A percentile compares a stretch with the other conserved stretches of the same genome.
Conservation (phyloP, 2,329 filamentous ascomycete species). For the Shiraia bambusicola region DNA sequence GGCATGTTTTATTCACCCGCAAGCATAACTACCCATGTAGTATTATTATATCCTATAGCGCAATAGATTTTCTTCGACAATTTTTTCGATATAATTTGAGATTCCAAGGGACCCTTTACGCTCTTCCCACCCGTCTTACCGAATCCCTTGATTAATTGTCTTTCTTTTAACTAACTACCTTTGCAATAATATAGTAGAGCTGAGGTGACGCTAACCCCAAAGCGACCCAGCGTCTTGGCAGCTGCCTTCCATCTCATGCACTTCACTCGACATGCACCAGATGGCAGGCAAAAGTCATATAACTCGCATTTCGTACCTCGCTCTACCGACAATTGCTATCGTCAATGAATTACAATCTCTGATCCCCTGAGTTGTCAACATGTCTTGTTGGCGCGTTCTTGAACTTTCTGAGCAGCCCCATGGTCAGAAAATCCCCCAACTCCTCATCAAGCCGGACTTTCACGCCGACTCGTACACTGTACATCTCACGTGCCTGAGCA, state of each 20-base stretch:
- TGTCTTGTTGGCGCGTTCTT: conserved; percentile 41
- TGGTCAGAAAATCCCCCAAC: conserved; percentile 52
- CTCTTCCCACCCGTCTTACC: too few relatives aligned
- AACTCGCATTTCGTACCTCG: too few relatives aligned
- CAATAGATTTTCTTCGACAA: too few relatives aligned
- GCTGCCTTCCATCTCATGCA: conserved; percentile 13
- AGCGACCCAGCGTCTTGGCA: conserved; percentile 2
- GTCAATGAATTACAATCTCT: neutral
- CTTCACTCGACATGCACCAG: neutral
- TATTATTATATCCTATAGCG: too few relatives aligned
- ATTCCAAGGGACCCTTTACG: too few relatives aligned
- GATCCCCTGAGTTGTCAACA: conserved; percentile 5
- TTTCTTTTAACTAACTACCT: too few relatives aligned
- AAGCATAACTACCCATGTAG: too few relatives aligned
- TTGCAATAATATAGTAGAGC: conserved; percentile 1
- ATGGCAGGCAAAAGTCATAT: neutral
- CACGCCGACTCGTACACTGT: conserved; percentile 61
- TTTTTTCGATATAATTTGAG: too few relatives aligned
- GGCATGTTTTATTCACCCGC: too few relatives aligned
- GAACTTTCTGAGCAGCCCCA: conserved; percentile 25
- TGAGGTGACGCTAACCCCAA: conserved; percentile 22
- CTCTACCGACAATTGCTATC: too few relatives aligned
- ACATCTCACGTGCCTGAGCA: conserved; percentile 69
- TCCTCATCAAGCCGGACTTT: conserved; percentile 65
- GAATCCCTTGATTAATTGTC: too few relatives aligned